A percentile compares a stretch with the other conserved stretches of the same genome.
phyloP scores from a whole-genome alignment of 1,284 basidiomycete genomes.

The Macrocystidia cucumis region DNA sequence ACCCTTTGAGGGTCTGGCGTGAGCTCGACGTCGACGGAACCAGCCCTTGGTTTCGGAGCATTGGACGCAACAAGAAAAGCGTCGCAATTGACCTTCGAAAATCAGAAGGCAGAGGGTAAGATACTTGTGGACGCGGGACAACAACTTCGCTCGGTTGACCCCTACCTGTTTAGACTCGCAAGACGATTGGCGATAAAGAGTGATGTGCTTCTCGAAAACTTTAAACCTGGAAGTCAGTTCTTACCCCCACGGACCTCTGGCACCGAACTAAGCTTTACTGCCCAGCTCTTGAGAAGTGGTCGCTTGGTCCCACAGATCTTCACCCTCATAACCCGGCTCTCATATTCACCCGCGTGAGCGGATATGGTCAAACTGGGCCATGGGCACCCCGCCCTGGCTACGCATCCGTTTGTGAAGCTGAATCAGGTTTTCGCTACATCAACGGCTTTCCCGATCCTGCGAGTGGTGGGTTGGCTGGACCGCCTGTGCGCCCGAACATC shows the following conservation, averaged over 20 bases:
- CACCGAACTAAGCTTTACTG: constrained; percentile 4
- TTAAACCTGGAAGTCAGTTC: constrained; percentile 61
- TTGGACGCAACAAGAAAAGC: constrained; percentile 66
- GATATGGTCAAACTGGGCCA: constrained; percentile 67
- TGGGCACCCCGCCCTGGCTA: constrained; percentile 64
- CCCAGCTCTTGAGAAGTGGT: constrained; percentile 63
- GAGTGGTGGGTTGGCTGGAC: constrained; percentile 45
- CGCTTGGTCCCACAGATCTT: constrained; percentile 46
- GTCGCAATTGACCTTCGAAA: constrained; percentile 58
- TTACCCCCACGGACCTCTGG: constrained; percentile 1
- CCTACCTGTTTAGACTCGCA: constrained; percentile 39
- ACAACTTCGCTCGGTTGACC: no score
- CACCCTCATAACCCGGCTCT: constrained; percentile 53
- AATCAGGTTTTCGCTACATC: constrained; percentile 66
- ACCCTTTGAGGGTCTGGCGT: constrained; percentile 64
- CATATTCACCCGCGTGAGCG: constrained; percentile 67
- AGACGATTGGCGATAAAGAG: constrained; percentile 49
- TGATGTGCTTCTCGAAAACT: constrained; percentile 64
- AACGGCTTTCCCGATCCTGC: constrained; percentile 53
- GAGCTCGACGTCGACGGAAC: constrained; percentile 63
- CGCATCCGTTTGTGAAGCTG: constrained; percentile 67
- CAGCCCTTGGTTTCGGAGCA: constrained; percentile 66
- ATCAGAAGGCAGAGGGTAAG: constrained; percentile 53
- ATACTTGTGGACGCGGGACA: no score
- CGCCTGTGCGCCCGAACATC: constrained; percentile 63